Base-by-base conservation (phyloP, 78 protist species). In the Diacronema lutheri region DNA sequence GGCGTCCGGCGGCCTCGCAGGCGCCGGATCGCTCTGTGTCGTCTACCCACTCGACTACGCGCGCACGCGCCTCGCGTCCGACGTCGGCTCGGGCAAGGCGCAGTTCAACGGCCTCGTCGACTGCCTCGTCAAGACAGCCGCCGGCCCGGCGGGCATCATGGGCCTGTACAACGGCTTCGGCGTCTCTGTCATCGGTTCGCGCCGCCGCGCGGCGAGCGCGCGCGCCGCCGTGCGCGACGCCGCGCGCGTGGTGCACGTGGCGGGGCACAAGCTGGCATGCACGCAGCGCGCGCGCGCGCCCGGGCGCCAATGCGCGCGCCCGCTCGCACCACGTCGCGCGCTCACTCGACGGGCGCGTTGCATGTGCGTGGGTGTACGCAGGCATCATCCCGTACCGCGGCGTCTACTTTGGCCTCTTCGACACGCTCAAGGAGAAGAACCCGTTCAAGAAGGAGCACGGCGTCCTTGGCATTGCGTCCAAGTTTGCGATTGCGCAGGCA, bases 31-130 rank as follows among this genome's bases (percentile, higher is more conserved):
- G 46, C 91, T 96, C 50, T 44, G 83, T 84, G 86, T 98, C 84
- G 98, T 97, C 35, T 97, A 98, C 94, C 92, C 99, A 60, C 91
- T 98, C 37, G 99, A 98, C 91, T 96, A 87, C 85, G 99, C 98
- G 77, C 97, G 99, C 72, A 98, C 99, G 46, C 97, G 98, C 85
- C 84, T 74, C 33, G 89, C 83, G 35, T 66, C 90, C n/a, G 98
- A 97, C 87, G 86, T 81, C 68, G 92, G 91, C 82, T 73, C 88
- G 85, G 92, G 93, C 41, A 89, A 85, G 69, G 93, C 98, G 46
- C 95, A 96, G 85, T 98, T 95, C 97, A 93, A 89, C 79, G 98
- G 99, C 87, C 90, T 97, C 69, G 88, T 77, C 65, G 97, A 98
- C 91, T 89, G 93, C 94, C 72, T 83, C 84, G 25, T 1, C 78